Base-by-base conservation (phyloP, 108 stramenopile species). In the Skeletonema marinoi region DNA sequence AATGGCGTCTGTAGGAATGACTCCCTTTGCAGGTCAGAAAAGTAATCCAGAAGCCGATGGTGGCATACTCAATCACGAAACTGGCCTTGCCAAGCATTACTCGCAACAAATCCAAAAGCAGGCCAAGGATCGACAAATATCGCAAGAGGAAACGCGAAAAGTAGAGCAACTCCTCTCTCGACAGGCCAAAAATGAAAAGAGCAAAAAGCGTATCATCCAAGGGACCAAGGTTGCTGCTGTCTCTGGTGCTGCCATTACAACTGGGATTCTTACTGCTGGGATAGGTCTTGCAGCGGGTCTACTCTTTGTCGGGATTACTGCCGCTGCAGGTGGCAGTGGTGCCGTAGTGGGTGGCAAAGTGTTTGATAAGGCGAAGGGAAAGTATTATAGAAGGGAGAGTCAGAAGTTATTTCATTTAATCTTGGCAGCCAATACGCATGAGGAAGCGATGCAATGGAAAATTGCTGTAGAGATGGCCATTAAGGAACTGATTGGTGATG, bases 231-330 rank as follows among this genome's bases (percentile, higher is more conserved):
- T 91, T 51, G 96, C 90, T 8, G 91, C 88, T 6, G 81, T 88
- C 2, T 85, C 92, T 5, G 89, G 86, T 46, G 93, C 90, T n/a
- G 90, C 87, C 42, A 81, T 88, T 16, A 89, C 91, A 4, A 80
- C 90, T 11, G 89, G 91, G 12, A 84, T 94, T 4, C 59, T 95
- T 17, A 97, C 96, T 13, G 90, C 92, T 13, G 96, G 96, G 11
- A 80, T 90, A 16, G 91, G 93, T 14, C 61, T 95, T 11, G 85
- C 92, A n/a, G 84, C 83, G 4, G 96, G 92, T n/a, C 70, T 95
- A 59, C 79, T 90, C 7, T 80, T 92, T 68, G 62, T 96, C 7
- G 90, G 92, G 1, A 81, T 89, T 14, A 87, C 89, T 33, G 91
- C 92, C 29, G 92, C 91, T 10, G 91, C 89, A 9, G 96, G 91